Evolutionary conservation across 1,139 yeast species (phyloP), one percentile per base, ranked within the genome.

Genomic region (Taphrina betulina): DNA sequence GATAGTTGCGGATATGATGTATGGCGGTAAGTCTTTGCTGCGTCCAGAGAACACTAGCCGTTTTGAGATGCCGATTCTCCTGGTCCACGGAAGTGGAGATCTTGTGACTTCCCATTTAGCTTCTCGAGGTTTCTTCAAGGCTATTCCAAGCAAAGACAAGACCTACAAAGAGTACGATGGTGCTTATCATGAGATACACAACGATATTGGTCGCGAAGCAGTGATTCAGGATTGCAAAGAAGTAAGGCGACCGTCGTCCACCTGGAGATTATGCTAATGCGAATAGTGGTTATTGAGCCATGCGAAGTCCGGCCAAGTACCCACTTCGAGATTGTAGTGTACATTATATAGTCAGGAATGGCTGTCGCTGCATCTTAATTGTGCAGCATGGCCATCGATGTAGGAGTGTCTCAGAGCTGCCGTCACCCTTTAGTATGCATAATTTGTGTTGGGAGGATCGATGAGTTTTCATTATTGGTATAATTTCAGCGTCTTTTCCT

Each of bases 51-150:
- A 58, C 12, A 37, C 48, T 5, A 37, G 38, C 3, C 45, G 57
- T 19, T 38, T 52, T 28, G 33, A 58, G 4, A 34, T 44, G 4
- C 64, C 65, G 8, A n/a, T 62, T 20, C 22, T 63, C 31, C 46
- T 63, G 16, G 26, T 58, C 5, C 65, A 63, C 36, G 65, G 65
- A 4, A 50, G 54, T 16, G 63, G 40, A 3, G 65, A 63, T 44
- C 46, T 42, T 41, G 59, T 63, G 3, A 53, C 58, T 34, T 45
- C 36, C 34, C 60, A 51, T 22, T 54, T 45, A 4, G 61, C 64
- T 2, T 58, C 64, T 3, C 50, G 59, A 36, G 29, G 53, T 4
- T 63, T 60, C 43, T 29, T 57, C 44, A 63, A 61, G 12, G 57
- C 50, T 10, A 52, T 60, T n/a, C 46, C 57, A 5, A 36, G 59